phyloP scores from a whole-genome alignment of 2,329 filamentous ascomycete species.

The Furcasterigmium sp. region DNA sequence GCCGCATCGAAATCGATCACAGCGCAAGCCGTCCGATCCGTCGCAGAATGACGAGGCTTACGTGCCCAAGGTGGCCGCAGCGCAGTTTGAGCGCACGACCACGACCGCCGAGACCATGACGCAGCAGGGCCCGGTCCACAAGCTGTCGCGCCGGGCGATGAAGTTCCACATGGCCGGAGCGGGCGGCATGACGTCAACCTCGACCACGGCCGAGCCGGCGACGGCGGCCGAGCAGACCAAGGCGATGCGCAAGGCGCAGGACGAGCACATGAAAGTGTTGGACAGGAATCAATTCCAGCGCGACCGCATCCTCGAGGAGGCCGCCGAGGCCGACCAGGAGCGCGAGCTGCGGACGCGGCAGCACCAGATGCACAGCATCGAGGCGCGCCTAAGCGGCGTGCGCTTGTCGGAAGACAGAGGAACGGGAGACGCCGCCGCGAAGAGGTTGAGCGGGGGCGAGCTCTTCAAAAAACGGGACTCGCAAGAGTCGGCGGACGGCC shows the following conservation, averaged over 20 bases:
- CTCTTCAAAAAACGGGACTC: slow-evolving; percentile 16
- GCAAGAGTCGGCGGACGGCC: slow-evolving; percentile 3
- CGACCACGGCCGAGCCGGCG: slow-evolving; percentile 15
- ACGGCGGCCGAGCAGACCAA: slow-evolving; percentile 27
- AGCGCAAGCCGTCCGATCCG: neutral
- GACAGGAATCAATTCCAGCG: slow-evolving; percentile 40
- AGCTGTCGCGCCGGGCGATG: slow-evolving; percentile 35
- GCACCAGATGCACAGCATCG: slow-evolving; percentile 24
- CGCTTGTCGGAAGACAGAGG: slow-evolving; percentile 9
- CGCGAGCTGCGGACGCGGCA: slow-evolving; percentile 9
- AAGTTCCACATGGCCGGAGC: slow-evolving; percentile 30
- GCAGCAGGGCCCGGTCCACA: slow-evolving; percentile 30
- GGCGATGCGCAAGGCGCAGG: slow-evolving; percentile 30
- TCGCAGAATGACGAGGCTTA: slow-evolving; percentile 26
- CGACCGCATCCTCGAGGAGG: slow-evolving; percentile 28
- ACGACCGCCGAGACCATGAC: slow-evolving; percentile 36
- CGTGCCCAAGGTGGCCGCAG: slow-evolving; percentile 47
- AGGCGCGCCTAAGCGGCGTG: slow-evolving; percentile 14
- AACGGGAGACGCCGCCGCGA: slow-evolving; percentile 9
- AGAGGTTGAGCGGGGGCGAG: slow-evolving; percentile 33
- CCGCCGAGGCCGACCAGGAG: slow-evolving; percentile 24
- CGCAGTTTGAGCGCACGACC: slow-evolving; percentile 49
- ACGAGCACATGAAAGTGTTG: slow-evolving; percentile 28
- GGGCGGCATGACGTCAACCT: neutral
- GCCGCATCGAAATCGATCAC: too few species aligned